Evolutionary conservation across 441 rosid genomes (phyloP).

Genomic region (Mallotus repandus): DNA sequence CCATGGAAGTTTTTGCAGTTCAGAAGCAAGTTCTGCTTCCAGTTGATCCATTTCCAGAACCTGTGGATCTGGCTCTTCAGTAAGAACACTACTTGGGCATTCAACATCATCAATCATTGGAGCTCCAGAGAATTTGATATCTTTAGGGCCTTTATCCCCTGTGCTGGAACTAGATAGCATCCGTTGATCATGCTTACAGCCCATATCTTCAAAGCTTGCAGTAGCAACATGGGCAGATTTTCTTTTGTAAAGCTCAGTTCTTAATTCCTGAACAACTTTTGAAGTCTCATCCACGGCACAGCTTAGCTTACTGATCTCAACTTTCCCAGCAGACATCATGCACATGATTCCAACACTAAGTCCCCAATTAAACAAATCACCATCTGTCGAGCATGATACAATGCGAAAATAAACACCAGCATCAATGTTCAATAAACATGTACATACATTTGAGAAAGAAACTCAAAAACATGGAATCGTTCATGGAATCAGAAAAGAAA

Average conservation of each 20-base stretch:
- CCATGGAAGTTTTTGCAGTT: slow-evolving; percentile 71
- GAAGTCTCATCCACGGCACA: slow-evolving; percentile 65
- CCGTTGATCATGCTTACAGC: slow-evolving; percentile 24
- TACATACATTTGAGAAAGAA: background rate
- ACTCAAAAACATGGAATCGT: background rate
- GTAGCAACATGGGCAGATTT: slow-evolving; percentile 29
- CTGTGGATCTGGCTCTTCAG: slow-evolving; percentile 72
- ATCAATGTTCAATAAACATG: too few species aligned
- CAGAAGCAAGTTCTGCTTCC: slow-evolving; percentile 82
- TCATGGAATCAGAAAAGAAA: background rate
- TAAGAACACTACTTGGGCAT: slow-evolving; percentile 74
- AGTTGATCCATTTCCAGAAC: slow-evolving; percentile 61
- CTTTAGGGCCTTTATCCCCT: slow-evolving; percentile 28
- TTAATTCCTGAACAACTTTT: slow-evolving; percentile 65
- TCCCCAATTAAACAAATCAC: slow-evolving; percentile 56
- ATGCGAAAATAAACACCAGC: background rate
- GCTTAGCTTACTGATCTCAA: slow-evolving; percentile 61
- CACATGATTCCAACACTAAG: slow-evolving; percentile 77
- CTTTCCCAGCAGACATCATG: slow-evolving; percentile 78
- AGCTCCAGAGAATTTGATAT: slow-evolving; percentile 17
- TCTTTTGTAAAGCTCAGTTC: slow-evolving; percentile 56
- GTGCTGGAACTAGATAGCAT: slow-evolving; percentile 25
- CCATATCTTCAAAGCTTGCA: slow-evolving; percentile 23
- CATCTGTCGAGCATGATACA: slow-evolving; percentile 39
- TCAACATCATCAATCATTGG: slow-evolving; percentile 42